phyloP scores from a whole-genome alignment of 148 eudicot species.

The Diospyros kaki region DNA sequence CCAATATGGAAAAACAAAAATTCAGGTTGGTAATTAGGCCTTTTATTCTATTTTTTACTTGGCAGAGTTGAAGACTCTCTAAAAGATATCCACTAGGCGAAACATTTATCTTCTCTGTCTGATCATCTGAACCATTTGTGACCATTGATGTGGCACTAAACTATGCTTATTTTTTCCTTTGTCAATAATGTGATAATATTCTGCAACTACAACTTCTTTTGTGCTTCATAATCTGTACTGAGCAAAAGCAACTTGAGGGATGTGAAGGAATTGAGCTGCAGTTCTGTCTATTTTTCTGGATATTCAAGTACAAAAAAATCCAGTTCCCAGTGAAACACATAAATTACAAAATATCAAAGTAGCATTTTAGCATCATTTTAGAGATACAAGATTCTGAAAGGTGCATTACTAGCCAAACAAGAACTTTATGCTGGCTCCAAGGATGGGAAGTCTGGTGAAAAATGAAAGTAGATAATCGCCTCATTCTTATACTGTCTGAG shows the following conservation, averaged over 20 bases:
- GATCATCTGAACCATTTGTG: background rate
- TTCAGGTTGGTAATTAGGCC: background rate
- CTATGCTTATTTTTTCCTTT: background rate
- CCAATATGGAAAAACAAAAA: too few species aligned
- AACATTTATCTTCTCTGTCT: background rate
- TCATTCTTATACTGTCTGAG: conserved; percentile 26
- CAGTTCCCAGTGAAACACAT: background rate
- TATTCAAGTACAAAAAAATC: background rate
- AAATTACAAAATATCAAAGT: background rate
- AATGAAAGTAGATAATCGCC: conserved; percentile 49
- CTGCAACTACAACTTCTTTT: background rate
- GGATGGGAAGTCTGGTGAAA: conserved; percentile 54
- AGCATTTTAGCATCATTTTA: background rate
- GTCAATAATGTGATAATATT: background rate
- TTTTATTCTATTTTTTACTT: background rate
- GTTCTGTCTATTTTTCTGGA: background rate
- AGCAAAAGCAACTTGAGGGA: background rate
- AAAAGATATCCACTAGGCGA: too few species aligned
- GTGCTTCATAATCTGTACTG: background rate
- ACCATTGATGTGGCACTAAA: background rate
- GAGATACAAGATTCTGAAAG: background rate
- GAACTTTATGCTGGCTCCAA: conserved; percentile 63
- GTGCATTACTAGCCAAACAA: conserved; percentile 72
- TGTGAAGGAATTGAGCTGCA: background rate
- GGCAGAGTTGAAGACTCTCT: background rate